Percentiles rank a stretch among this genome's conserved stretches.
These are phyloP conservation scores for Thielaviopsis musarum DNA, from an alignment of 2,329 filamentous ascomycete species.

Conservation along the genomic window DNA sequence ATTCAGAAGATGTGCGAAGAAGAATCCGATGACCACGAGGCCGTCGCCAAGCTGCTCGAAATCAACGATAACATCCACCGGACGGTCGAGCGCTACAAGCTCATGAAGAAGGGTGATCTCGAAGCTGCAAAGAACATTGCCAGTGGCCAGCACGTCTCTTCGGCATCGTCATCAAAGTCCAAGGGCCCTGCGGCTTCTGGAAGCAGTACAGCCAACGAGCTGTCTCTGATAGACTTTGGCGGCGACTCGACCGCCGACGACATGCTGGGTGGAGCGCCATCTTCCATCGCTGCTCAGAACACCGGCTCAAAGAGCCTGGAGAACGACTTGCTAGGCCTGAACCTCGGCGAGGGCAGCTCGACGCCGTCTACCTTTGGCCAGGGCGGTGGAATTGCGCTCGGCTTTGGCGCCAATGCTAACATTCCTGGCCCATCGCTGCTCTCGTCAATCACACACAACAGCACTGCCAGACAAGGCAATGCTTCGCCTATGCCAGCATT, in stretches of 20 bases:
- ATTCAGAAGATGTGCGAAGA: constrained; percentile 99
- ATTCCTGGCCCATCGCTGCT: constrained; percentile 48
- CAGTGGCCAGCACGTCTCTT: constrained; percentile 44
- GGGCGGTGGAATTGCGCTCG: constrained; percentile 69
- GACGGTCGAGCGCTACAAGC: constrained; percentile 85
- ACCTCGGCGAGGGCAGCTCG: constrained; percentile 42
- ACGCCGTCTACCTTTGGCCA: constrained; percentile 44
- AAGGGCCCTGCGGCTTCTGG: constrained; percentile 26
- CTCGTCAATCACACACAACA: constrained; percentile 45
- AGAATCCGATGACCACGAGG: constrained; percentile 91
- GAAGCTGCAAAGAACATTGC: constrained; percentile 71
- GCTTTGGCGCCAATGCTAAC: constrained; percentile 53
- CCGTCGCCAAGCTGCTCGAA: constrained; percentile 84
- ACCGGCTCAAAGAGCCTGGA: constrained; percentile 46
- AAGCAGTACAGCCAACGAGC: constrained; percentile 49
- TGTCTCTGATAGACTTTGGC: constrained; percentile 89
- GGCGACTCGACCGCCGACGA: constrained; percentile 41
- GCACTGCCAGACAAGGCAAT: constrained; percentile 29
- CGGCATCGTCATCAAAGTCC: constrained; percentile 11
- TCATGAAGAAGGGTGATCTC: constrained; percentile 88
- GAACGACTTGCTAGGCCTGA: constrained; percentile 79
- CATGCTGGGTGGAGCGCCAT: constrained; percentile 24
- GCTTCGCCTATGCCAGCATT: constrained; percentile 27
- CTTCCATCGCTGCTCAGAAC: constrained; percentile 24
- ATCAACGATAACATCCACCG: constrained; percentile 99